Percentiles rank a stretch among this genome's conserved stretches.
These are phyloP conservation scores for Ustilago hordei DNA, from an alignment of 1,284 basidiomycete genomes.

Conservation along the genomic window DNA sequence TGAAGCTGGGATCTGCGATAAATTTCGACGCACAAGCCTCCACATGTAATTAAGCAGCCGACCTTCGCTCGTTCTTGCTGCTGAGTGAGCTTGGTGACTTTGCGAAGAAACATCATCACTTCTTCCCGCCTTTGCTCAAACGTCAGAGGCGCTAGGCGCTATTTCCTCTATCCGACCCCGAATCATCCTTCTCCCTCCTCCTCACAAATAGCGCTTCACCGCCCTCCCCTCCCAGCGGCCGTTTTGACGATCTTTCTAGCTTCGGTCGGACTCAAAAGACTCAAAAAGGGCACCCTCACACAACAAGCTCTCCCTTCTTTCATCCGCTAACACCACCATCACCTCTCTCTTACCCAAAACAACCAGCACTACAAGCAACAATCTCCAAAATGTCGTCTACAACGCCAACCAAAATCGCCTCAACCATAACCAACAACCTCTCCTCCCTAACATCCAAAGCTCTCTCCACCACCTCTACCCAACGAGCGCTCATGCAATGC, in stretches of 20 bases:
- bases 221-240: too few species aligned
- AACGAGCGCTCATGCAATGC: conserved; percentile 28
- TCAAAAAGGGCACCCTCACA: background rate
- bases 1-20: background rate
- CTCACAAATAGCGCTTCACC: background rate
- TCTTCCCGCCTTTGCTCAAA: background rate
- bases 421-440: conserved; percentile 15
- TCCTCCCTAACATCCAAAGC: conserved; percentile 19
- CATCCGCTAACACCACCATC: background rate
- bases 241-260: too few species aligned
- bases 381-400: conserved; percentile 26
- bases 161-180: conserved; percentile 7
- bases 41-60: conserved; percentile 16
- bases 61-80: background rate
- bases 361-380: background rate
- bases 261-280: too few species aligned
- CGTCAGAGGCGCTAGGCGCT: background rate
- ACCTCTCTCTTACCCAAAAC: background rate
- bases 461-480: conserved; percentile 7
- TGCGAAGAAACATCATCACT: background rate
- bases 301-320: background rate
- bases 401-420: conserved; percentile 22
- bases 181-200: conserved; percentile 14
- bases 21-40: conserved; percentile 17
- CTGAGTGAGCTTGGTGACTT: conserved; percentile 25